Evolutionary conservation across 306 rosid genomes (phyloP), one percentile per base, ranked within the genome.

Genomic region (Cicer bijugum): DNA sequence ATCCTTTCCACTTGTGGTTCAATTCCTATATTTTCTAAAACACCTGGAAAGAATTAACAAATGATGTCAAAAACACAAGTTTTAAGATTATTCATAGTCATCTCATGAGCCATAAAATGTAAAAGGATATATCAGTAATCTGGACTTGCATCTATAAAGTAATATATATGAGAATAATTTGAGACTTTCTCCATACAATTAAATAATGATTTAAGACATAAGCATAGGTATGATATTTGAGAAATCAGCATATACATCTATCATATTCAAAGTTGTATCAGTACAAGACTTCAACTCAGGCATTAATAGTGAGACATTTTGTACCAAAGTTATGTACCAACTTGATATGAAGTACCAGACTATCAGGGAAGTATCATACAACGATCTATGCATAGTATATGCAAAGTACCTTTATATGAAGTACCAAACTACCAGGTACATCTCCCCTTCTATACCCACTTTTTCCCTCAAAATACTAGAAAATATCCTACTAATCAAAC

Each of bases 1-100:
- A 94, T 89, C 88, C 92, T 89, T 80, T 88, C 91, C 72, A 94
- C 90, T 78, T 91, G 95, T 67, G 97, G 97, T 80, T 88, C 97
- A 75, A 94, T 68, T 74, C 99, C 97, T 42, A 87, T 73, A 60
- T 89, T 89, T 42, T 94, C 97, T 72, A 94, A 83, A 80, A 89
- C 85, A 72, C 99, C 97, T 94, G 78, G 61, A 83, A 85, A 68
- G 7, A 7, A 72, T 80, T 42, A 11, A 47, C 7, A 56, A 43
- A 14, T 69, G 40, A 58, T 35, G 23, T 82, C 48, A 60, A 80
- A 75, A 12, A 58, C 33, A 48, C 19, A 58, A 48, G 56, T 48
- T 68, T 35, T 61, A 75, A 63, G 59, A 67, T 43, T 76, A 75
- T 60, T 12, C 20, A 64, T 48, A 77, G 28, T 19, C 65, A 69